phyloP scores from a whole-genome alignment of 202 grass and related monocot genomes.

The Eragrostis tef region DNA sequence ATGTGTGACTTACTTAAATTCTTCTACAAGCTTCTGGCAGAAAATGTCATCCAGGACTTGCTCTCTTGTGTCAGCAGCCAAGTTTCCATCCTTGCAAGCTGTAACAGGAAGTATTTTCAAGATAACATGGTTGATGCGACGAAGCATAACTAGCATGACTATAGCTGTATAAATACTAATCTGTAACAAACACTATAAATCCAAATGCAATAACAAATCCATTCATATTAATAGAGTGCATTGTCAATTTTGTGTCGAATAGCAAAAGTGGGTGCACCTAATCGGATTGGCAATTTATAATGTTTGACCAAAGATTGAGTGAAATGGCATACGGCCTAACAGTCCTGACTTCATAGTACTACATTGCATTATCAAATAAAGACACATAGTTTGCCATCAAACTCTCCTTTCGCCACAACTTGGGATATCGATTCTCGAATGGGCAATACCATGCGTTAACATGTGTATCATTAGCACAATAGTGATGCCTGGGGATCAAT shows the following conservation, averaged over 20 bases:
- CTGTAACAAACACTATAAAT: not conserved
- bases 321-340: slow-evolving; percentile 3
- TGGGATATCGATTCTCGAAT: not conserved
- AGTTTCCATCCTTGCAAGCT: slow-evolving; percentile 68
- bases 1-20: slow-evolving; percentile 64
- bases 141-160: not conserved
- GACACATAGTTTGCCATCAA: not conserved
- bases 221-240: slow-evolving; percentile 24
- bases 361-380: not conserved
- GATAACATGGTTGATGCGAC: slow-evolving; percentile 14
- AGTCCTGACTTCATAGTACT: not conserved
- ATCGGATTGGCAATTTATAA: slow-evolving; percentile 13
- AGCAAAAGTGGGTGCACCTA: not conserved
- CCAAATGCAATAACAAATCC: not conserved
- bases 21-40: slow-evolving; percentile 58
- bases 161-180: slow-evolving; percentile 18
- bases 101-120: slow-evolving; percentile 28
- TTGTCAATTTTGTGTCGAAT: not conserved
- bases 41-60: slow-evolving; percentile 50
- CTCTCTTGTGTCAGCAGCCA: slow-evolving; percentile 47
- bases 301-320: not conserved
- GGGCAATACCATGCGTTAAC: not conserved
- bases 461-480: not conserved
- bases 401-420: not conserved
- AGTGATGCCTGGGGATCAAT: not conserved